Evolutionary conservation across 2,329 filamentous ascomycete genomes (phyloP).

Genomic region (Colletotrichum truncatum): DNA sequence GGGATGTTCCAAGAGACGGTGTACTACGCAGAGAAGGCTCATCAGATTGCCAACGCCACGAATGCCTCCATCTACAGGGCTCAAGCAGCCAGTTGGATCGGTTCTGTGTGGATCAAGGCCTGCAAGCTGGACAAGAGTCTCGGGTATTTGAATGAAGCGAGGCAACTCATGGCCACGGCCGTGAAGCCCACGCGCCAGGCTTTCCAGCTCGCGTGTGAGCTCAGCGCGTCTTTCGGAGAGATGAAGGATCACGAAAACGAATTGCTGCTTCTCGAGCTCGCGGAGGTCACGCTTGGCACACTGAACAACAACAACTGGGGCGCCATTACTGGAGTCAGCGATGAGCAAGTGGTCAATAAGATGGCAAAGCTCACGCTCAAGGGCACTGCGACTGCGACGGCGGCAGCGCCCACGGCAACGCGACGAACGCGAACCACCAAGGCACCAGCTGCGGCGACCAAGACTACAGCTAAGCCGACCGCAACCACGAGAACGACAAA

Average conservation of each 20-base stretch:
- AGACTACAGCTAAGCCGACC: not conserved
- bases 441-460: slow-evolving; percentile 31
- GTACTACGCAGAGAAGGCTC: slow-evolving; percentile 86
- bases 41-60: slow-evolving; percentile 78
- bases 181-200: slow-evolving; percentile 54
- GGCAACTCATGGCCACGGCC: slow-evolving; percentile 54
- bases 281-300: slow-evolving; percentile 52
- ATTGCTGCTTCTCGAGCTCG: slow-evolving; percentile 53
- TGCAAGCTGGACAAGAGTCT: slow-evolving; percentile 67
- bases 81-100: slow-evolving; percentile 63
- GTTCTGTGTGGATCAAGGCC: slow-evolving; percentile 64
- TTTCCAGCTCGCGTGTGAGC: slow-evolving; percentile 60
- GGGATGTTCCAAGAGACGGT: slow-evolving; percentile 89
- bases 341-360: slow-evolving; percentile 46
- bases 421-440: slow-evolving; percentile 31
- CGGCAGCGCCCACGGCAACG: slow-evolving; percentile 8
- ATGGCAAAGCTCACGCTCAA: slow-evolving; percentile 45
- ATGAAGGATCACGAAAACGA: slow-evolving; percentile 55
- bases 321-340: slow-evolving; percentile 9
- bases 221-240: slow-evolving; percentile 65
- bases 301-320: slow-evolving; percentile 16
- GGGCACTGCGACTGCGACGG: slow-evolving; percentile 29
- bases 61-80: slow-evolving; percentile 67
- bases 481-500: slow-evolving; percentile 24
- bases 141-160: slow-evolving; percentile 62